These are phyloP conservation scores for Thecamonas trahens DNA, from an alignment of 78 protist species.

Conservation along the genomic window DNA sequence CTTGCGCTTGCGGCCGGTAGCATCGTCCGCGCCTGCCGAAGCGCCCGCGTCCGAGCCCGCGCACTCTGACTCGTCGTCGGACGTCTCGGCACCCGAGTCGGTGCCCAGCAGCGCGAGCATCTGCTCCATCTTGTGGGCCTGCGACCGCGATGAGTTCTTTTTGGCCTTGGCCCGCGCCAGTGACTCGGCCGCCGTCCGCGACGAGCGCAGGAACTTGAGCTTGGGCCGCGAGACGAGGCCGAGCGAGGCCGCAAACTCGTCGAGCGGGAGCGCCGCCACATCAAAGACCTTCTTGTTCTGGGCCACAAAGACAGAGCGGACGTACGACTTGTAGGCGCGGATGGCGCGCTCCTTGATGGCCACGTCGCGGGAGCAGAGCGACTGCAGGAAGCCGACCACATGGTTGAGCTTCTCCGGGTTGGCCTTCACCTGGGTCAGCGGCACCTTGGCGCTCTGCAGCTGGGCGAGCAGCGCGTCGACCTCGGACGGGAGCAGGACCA, in stretches of 20 bases:
- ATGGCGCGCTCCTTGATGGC: neutral
- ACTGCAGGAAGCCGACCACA: too few species aligned
- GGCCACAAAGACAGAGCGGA: slow-evolving; percentile 35
- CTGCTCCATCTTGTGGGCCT: too few species aligned
- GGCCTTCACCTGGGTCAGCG: too few species aligned
- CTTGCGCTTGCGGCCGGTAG: too few species aligned
- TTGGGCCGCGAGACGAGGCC: slow-evolving; percentile 34
- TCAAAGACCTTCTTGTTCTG: slow-evolving; percentile 40
- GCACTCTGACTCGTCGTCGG: too few species aligned
- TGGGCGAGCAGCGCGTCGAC: neutral
- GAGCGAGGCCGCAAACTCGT: slow-evolving; percentile 9
- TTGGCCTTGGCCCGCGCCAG: too few species aligned
- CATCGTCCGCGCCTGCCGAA: too few species aligned
- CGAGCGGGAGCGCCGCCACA: slow-evolving; percentile 22
- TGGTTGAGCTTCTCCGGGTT: too few species aligned
- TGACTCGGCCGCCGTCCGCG: neutral
- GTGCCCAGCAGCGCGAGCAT: too few species aligned
- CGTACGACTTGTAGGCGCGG: slow-evolving; percentile 37
- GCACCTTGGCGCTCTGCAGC: slow-evolving; percentile 1
- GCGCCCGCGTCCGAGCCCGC: too few species aligned
- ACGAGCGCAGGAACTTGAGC: neutral
- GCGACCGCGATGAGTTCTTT: too few species aligned
- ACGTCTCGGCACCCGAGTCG: too few species aligned
- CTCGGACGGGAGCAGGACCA: slow-evolving; percentile 43
- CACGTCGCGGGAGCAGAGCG: neutral